Percentiles rank a stretch among this genome's conserved stretches.
Conservation (phyloP, 2,329 filamentous ascomycete genomes). For the Diplodia corticola region DNA sequence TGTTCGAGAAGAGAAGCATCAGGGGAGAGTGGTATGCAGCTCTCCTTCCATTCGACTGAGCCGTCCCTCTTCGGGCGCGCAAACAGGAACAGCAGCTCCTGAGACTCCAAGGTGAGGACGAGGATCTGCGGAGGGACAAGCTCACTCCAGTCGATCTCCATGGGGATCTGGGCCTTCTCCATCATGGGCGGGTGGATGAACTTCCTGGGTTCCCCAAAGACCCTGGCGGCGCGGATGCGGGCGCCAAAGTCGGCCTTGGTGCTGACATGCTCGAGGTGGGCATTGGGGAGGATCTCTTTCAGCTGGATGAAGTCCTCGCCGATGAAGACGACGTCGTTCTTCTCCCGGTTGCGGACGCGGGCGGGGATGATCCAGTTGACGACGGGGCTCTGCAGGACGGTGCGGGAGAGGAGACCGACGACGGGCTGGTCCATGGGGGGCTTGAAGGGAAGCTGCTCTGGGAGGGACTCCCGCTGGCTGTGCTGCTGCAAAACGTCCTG, state of each 20-base stretch:
- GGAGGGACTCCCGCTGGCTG: conserved; percentile 27
- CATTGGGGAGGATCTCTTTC: conserved; percentile 68
- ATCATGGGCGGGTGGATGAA: conserved; percentile 20
- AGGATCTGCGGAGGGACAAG: conserved; percentile 75
- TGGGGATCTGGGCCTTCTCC: conserved; percentile 30
- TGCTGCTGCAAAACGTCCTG: conserved; percentile 42
- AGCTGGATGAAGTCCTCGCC: conserved; percentile 81
- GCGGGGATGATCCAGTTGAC: conserved; percentile 77
- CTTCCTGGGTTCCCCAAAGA: conserved; percentile 59
- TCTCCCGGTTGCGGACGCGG: conserved; percentile 66
- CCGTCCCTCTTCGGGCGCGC: conserved; percentile 48
- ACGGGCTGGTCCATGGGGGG: conserved; percentile 44
- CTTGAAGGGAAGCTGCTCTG: conserved; percentile 32
- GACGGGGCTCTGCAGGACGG: conserved; percentile 73
- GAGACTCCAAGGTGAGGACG: conserved; percentile 71
- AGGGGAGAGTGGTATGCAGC: conserved; percentile 60
- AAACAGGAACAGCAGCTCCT: conserved; percentile 76
- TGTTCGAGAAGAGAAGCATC: conserved; percentile 55
- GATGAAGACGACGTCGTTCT: conserved; percentile 84
- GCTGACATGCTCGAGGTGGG: conserved; percentile 71
- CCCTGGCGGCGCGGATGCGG: conserved; percentile 74
- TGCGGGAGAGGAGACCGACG: conserved; percentile 75
- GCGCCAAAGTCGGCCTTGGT: conserved; percentile 76
- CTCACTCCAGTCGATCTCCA: conserved; percentile 29
- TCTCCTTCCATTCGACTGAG: conserved; percentile 62